Base-by-base conservation (phyloP, 1,284 basidiomycete species). In the Trametes sp. region DNA sequence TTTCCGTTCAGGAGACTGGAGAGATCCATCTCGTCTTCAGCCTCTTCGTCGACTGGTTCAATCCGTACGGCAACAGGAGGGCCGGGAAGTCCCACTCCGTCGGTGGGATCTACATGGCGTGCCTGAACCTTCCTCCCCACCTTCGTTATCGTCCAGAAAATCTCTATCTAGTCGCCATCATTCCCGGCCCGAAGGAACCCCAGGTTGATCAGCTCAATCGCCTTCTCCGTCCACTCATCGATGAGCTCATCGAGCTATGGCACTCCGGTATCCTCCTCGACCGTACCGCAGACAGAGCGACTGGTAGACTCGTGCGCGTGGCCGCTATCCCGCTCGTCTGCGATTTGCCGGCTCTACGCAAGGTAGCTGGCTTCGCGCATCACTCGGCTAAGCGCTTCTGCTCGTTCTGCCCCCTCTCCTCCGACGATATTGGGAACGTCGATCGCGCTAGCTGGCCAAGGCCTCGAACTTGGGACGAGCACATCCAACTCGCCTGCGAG, bases 21-120 rank as follows among this genome's bases (percentile, higher is more conserved):
- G 38, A 33, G 0, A 7, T 54, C 7, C 59, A 69, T 44, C 67
- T 73, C 5, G 62, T 71, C 6, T 74, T 74, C 63, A 66, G 64
- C 23, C 58, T 73, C 2, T 72, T 62, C 59, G 50, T 74, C 7
- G 73, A 75, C 50, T 69, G 69, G 64, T 74, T 73, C 59, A 73
- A 74, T 59, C 73, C 74, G 3, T 66, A 48, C 41, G 62, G 63
- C 1, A 74, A 73, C 66, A 71, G 72, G 59, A 29, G 59, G 23
- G 68, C 68, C 0, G 71, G 73, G 0, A 72, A 70, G 51, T 44
- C 26, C 0, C 63, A 69, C 38, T 69, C 71, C 0, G 50, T 64
- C 16, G 66, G 68, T 14, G 65, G 53, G 0, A 63, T 70, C 13
- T 58, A 64, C 54, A 36, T 68, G 33, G 57, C 41, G 5, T 65